These are phyloP conservation scores for Ceratobasidium sp. DNA, from an alignment of 1,284 basidiomycete genomes.

Conservation along the genomic window DNA sequence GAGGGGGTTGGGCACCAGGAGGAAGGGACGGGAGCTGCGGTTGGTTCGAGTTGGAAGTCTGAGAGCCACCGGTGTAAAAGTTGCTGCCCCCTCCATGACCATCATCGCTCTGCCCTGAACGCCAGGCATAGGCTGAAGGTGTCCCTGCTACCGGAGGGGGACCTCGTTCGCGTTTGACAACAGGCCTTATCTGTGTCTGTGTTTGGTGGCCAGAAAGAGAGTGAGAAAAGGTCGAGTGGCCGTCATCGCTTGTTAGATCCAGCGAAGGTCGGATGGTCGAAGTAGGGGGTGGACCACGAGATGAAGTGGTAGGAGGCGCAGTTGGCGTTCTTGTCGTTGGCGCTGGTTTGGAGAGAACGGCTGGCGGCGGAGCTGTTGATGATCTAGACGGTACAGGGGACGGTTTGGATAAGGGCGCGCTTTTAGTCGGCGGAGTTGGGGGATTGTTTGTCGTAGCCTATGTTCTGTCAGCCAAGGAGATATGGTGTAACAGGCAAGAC, in stretches of 20 bases:
- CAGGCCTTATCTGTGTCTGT: background rate
- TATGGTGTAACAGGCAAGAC: background rate
- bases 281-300: background rate
- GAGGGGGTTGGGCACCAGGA: slow-evolving; percentile 16
- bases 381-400: background rate
- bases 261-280: slow-evolving; percentile 21
- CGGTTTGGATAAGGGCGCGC: background rate
- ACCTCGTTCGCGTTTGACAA: slow-evolving; percentile 20
- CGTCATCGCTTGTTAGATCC: slow-evolving; percentile 26
- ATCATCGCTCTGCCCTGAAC: slow-evolving; percentile 34
- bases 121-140: slow-evolving; percentile 34
- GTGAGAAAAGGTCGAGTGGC: slow-evolving; percentile 17
- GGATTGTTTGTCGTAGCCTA: background rate
- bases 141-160: slow-evolving; percentile 29
- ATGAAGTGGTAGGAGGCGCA: background rate
- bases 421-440: background rate
- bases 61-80: slow-evolving; percentile 36
- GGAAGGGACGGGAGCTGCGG: background rate
- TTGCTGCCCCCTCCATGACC: slow-evolving; percentile 31
- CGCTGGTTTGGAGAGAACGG: background rate
- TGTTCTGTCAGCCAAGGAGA: background rate
- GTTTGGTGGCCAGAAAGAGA: slow-evolving; percentile 10
- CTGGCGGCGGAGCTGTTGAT: background rate
- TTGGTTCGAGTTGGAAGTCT: background rate
- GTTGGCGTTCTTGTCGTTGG: background rate